A percentile compares a stretch with the other conserved stretches of the same genome.
phyloP scores from a whole-genome alignment of 805 yeast genomes.

The Candida ovalis region DNA sequence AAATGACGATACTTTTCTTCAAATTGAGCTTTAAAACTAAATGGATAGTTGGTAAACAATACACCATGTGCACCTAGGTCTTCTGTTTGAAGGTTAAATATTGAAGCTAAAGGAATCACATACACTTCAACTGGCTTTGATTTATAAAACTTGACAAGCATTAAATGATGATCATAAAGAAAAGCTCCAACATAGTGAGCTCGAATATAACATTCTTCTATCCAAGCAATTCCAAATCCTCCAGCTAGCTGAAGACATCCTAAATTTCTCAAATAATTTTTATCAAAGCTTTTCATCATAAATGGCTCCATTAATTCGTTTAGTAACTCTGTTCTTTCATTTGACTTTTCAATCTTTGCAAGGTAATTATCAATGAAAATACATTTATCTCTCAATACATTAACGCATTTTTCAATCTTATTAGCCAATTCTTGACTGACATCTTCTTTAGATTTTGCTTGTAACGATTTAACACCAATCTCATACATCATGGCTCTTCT shows the following conservation, averaged over 20 bases:
- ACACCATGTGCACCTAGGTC: constrained; percentile 19
- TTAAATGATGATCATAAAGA: constrained; percentile 48
- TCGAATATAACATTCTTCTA: constrained; percentile 20
- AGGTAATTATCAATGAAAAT: constrained; percentile 22
- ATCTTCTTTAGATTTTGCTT: constrained; percentile 28
- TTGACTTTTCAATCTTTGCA: constrained; percentile 16
- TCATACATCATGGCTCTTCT: constrained; percentile 47
- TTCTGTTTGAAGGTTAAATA: constrained; percentile 21
- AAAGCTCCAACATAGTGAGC: constrained; percentile 33
- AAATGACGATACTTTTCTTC: constrained; percentile 39
- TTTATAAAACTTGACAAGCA: constrained; percentile 27
- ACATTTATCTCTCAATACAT: constrained; percentile 18
- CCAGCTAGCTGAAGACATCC: constrained; percentile 45
- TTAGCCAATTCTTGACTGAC: constrained; percentile 19
- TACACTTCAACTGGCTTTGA: constrained; percentile 34
- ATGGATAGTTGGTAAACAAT: constrained; percentile 29
- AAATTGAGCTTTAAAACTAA: constrained; percentile 42
- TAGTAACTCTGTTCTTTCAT: constrained; percentile 13
- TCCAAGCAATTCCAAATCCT: constrained; percentile 38
- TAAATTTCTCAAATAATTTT: constrained; percentile 39
- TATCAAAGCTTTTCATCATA: constrained; percentile 8
- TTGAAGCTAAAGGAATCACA: constrained; percentile 44
- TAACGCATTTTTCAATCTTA: constrained; percentile 26
- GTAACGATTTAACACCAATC: constrained; percentile 43
- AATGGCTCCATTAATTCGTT: constrained; percentile 13